phyloP scores from a whole-genome alignment of 768 basidiomycete genomes.

The Pisolithus tinctorius region DNA sequence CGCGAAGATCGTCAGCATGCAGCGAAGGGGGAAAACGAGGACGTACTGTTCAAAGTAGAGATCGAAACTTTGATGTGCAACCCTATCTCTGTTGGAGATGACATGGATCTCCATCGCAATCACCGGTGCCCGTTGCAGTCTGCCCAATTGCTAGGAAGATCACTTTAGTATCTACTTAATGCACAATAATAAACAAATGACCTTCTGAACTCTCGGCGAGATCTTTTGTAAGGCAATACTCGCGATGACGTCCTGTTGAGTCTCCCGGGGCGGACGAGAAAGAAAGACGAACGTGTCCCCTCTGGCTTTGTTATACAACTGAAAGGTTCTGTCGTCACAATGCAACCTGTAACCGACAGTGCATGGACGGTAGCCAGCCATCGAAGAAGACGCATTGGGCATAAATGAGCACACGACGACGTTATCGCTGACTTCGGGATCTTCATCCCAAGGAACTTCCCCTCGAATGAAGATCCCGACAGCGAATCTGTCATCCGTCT shows the following conservation, averaged over 20 bases:
- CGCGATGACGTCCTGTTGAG: conserved; percentile 40
- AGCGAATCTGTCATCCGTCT: conserved; percentile 59
- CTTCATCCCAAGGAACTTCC: conserved; percentile 49
- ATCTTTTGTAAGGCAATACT: conserved; percentile 64
- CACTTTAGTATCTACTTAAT: not conserved
- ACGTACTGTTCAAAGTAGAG: conserved; percentile 62
- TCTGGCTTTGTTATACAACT: conserved; percentile 49
- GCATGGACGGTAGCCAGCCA: conserved; percentile 46
- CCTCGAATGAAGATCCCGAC: conserved; percentile 61
- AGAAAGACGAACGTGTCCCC: conserved; percentile 56
- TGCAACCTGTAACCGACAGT: conserved; percentile 49
- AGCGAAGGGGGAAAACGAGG: not conserved
- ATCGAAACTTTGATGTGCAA: conserved; percentile 63
- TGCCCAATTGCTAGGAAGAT: conserved; percentile 50
- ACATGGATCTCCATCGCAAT: conserved; percentile 58
- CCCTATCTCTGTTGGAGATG: conserved; percentile 59
- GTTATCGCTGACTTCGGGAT: conserved; percentile 50
- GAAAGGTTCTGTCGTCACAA: conserved; percentile 47
- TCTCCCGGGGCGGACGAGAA: conserved; percentile 38
- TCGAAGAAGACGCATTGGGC: conserved; percentile 40
- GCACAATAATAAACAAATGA: conserved; percentile 16
- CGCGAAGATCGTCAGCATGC: not conserved
- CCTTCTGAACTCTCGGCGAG: conserved; percentile 45
- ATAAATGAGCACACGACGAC: conserved; percentile 60
- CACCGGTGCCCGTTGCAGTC: conserved; percentile 46